A percentile compares a stretch with the other conserved stretches of the same genome.
phyloP scores from a whole-genome alignment of 208 protist genomes.

The Wallacemonas sp. region DNA sequence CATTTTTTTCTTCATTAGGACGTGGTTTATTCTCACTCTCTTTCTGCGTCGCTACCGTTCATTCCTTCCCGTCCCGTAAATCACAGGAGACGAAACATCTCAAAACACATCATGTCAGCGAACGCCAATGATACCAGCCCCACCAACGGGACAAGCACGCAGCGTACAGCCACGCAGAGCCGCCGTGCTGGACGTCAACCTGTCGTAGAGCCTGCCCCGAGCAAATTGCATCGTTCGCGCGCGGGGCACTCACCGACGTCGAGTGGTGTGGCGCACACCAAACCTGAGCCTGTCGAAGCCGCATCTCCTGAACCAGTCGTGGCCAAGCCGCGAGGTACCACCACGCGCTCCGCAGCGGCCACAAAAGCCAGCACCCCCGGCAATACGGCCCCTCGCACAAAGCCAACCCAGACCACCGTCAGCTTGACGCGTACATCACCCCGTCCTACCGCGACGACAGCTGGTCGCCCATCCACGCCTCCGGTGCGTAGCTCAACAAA shows the following conservation, averaged over 20 bases:
- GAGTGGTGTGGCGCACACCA: no score
- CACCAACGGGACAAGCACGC: neutral
- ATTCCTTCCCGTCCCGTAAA: no score
- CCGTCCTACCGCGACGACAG: neutral
- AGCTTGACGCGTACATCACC: no score
- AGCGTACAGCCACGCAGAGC: neutral
- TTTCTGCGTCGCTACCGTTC: neutral
- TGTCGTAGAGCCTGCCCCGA: neutral
- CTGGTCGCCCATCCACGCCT: neutral
- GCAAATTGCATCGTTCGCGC: slow-evolving; percentile 4
- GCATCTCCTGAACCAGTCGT: neutral
- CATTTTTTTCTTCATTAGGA: neutral
- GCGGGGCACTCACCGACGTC: no score
- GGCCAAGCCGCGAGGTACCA: neutral
- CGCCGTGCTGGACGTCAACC: neutral
- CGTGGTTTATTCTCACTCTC: neutral
- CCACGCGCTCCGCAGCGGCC: neutral
- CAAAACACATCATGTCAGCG: slow-evolving; percentile 2
- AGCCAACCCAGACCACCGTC: neutral
- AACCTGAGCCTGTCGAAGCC: neutral
- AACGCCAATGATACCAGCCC: neutral
- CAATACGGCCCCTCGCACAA: neutral
- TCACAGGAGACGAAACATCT: no score
- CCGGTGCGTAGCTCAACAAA: neutral
- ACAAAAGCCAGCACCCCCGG: neutral